Base-by-base conservation (phyloP, 441 rosid genomes). In the Arabidopsis hybrid region DNA sequence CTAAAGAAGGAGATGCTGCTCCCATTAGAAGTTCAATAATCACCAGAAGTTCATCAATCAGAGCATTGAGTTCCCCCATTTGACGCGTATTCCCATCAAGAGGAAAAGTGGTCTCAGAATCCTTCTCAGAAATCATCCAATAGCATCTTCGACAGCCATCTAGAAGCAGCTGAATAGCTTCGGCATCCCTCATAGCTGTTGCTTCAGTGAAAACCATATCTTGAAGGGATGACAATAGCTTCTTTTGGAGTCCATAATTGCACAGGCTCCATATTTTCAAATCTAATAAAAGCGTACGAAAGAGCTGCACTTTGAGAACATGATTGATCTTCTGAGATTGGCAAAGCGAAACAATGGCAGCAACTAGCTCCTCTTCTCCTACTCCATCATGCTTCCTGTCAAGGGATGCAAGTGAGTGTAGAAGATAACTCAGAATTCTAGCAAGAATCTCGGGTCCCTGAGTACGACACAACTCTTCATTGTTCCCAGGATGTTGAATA, bases 91-190 rank as follows among this genome's bases (percentile, higher is more conserved):
- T 85, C 80, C 83, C 82, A 42, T 88, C 84, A 61, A 81, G 70
- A 55, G 89, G 87, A 81, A 88, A 93, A n/a, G 89, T 80, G 68
- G 83, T 74, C 60, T 86, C 86, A 8, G 98, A 93, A 77, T 89
- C 95, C 84, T 87, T 89, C 81, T 96, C 98, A 61, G 81, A 84
- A 75, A 87, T 77, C 74, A 86, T 87, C 99, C 99, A 96, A 80
- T 92, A 96, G 86, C 99, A 96, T 82, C 88, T 92, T 91, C 99
- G 89, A 85, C 99, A 92, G 79, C 98, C 97, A 88, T 96, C 99
- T 76, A 96, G 95, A 84, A 96, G 98, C 95, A 93, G 82, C 79
- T 96, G 99, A 79, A 96, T 91, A 80, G 99, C 99, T 79, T 92
- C 92, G 42, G 98, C 98, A 82, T 93, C 85, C 77, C 95, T 86